Evolutionary conservation across 768 basidiomycete species (phyloP).

Genomic region (Stropharia rugosoannulata): DNA sequence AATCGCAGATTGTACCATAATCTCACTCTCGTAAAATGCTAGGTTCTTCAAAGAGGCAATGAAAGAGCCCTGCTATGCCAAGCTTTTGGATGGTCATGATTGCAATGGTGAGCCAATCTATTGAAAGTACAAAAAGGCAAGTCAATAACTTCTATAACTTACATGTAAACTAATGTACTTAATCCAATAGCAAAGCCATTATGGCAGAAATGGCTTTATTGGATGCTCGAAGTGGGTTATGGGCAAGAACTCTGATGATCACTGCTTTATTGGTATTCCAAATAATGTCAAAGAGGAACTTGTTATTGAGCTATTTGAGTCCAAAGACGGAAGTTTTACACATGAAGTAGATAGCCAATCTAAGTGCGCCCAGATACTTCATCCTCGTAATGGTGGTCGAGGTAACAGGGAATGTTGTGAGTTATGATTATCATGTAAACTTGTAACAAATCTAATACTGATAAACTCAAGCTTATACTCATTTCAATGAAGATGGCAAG

Average conservation of each 20-base stretch:
- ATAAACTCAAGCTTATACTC: not conserved
- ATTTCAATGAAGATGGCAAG: not conserved
- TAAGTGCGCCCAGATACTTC: not conserved
- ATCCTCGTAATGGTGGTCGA: not conserved
- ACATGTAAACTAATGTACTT: not conserved
- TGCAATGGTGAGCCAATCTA: slow-evolving; percentile 1
- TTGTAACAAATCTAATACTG: not conserved
- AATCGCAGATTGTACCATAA: too few species aligned
- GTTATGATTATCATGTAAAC: not conserved
- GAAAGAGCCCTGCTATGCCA: slow-evolving; percentile 1
- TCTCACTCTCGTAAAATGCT: not conserved
- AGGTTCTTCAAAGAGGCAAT: slow-evolving; percentile 4
- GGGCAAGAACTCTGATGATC: not conserved
- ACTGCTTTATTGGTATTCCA: slow-evolving; percentile 4
- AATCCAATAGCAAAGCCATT: not conserved
- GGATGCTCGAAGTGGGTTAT: not conserved
- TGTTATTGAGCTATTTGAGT: not conserved
- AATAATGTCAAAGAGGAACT: slow-evolving; percentile 1
- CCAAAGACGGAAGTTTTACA: not conserved
- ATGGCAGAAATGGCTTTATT: not conserved
- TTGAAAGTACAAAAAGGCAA: not conserved
- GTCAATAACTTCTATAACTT: too few species aligned
- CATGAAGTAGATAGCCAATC: not conserved
- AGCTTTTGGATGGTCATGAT: not conserved
- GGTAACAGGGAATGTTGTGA: not conserved